Percentiles rank a stretch among this genome's conserved stretches.
Evolutionary conservation across 2,329 filamentous ascomycete species (phyloP).

Genomic region (Beauveria australis): DNA sequence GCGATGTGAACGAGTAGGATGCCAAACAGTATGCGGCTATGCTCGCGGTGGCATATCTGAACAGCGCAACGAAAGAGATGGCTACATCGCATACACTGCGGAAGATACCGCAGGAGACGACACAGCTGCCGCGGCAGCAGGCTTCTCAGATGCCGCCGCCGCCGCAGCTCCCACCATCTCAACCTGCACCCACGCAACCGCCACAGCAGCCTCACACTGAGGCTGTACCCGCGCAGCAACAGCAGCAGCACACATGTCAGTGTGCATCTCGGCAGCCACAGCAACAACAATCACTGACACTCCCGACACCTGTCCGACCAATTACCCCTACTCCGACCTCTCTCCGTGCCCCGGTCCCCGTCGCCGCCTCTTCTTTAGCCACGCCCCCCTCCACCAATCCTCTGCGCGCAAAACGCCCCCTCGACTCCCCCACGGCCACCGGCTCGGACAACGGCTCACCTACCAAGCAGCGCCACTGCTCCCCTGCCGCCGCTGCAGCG

Average conservation of each 20-base stretch:
- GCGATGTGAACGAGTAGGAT: constrained; percentile 18
- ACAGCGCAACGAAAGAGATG: neutral
- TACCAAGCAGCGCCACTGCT: neutral
- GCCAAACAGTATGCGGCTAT: constrained; percentile 47
- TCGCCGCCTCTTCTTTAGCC: neutral
- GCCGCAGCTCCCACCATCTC: neutral
- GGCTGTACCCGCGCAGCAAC: too few species aligned
- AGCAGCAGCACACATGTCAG: too few species aligned
- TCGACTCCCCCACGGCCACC: neutral
- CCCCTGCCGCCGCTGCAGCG: neutral
- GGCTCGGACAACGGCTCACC: neutral
- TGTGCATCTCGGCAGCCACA: neutral
- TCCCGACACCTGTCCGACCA: neutral
- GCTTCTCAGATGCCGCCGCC: neutral
- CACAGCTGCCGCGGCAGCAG: neutral
- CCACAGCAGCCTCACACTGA: too few species aligned
- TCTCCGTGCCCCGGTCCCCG: neutral
- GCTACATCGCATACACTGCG: neutral
- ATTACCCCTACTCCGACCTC: neutral
- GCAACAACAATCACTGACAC: neutral
- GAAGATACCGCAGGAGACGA: neutral
- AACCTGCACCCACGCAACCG: neutral
- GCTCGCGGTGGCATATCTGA: constrained; percentile 36
- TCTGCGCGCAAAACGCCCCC: neutral
- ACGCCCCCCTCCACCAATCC: neutral